phyloP scores from a whole-genome alignment of 2,329 filamentous ascomycete genomes.

The Zasmidium angulare region DNA sequence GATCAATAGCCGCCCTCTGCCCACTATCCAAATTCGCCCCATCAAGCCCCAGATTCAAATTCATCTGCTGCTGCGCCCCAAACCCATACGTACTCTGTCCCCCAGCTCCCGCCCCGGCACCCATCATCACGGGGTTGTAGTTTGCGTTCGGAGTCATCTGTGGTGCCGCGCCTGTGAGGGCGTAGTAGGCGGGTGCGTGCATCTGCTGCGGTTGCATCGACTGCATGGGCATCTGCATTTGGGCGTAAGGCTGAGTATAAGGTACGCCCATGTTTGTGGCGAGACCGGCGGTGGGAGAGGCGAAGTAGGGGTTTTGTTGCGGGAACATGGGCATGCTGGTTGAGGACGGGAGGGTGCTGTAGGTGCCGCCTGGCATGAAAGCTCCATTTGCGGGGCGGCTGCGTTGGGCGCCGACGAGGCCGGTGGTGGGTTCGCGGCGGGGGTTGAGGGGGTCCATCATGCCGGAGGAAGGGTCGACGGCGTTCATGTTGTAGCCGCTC shows the following conservation, averaged over 20 bases:
- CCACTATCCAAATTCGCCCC: slow-evolving; percentile 45
- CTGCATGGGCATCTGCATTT: slow-evolving; percentile 13
- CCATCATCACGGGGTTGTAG: slow-evolving; percentile 1
- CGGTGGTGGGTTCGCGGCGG: slow-evolving; percentile 23
- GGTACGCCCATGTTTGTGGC: too few relatives aligned
- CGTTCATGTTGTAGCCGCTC: slow-evolving; percentile 1
- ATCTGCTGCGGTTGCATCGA: slow-evolving; percentile 15
- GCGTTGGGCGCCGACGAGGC: slow-evolving; percentile 19
- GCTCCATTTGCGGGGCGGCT: slow-evolving; percentile 32
- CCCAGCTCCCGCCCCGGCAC: too few relatives aligned
- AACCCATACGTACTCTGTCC: neutral
- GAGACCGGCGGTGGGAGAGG: slow-evolving; percentile 27
- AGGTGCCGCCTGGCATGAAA: slow-evolving; percentile 31
- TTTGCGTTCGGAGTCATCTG: slow-evolving; percentile 5
- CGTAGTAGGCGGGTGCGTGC: slow-evolving; percentile 19
- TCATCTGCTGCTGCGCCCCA: slow-evolving; percentile 5
- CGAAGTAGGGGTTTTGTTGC: slow-evolving; percentile 23
- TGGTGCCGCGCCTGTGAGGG: slow-evolving; percentile 12
- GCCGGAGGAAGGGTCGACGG: neutral
- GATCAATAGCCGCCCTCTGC: slow-evolving; percentile 59
- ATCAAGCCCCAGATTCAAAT: slow-evolving; percentile 13
- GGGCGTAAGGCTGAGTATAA: too few relatives aligned
- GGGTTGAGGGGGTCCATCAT: slow-evolving; percentile 3
- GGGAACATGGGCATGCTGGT: slow-evolving; percentile 21
- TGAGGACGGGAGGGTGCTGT: slow-evolving; percentile 18